These are phyloP conservation scores for Colletotrichum brevisporum DNA, from an alignment of 2,329 filamentous ascomycete species.

Conservation along the genomic window DNA sequence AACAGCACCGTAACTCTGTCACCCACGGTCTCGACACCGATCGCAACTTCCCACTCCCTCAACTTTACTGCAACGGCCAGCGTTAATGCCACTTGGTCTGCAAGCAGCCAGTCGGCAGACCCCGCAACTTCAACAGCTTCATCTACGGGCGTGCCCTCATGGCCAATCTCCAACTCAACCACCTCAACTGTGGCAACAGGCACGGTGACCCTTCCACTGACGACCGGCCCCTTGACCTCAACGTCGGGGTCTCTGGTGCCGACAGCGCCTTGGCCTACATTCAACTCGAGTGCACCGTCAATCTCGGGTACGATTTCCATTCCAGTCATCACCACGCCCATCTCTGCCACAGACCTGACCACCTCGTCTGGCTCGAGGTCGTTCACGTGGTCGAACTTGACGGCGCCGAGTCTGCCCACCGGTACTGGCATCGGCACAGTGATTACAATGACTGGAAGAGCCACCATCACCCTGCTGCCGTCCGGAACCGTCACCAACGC, in stretches of 20 bases:
- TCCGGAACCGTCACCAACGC: background rate
- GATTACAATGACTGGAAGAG: background rate
- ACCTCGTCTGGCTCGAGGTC: background rate
- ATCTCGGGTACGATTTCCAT: conserved; percentile 26
- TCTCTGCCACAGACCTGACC: background rate
- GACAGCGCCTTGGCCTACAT: conserved; percentile 12
- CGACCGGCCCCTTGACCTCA: background rate
- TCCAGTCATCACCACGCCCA: conserved; percentile 4
- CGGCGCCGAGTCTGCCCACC: background rate
- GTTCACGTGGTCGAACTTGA: conserved; percentile 23
- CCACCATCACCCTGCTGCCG: conserved; percentile 8
- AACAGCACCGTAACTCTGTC: background rate
- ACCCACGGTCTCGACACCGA: background rate
- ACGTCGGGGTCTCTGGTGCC: background rate
- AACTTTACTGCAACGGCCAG: conserved; percentile 2
- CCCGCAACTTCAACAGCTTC: conserved; percentile 4
- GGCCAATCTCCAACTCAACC: conserved; percentile 21
- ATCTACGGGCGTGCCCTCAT: background rate
- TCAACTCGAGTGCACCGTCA: conserved; percentile 22
- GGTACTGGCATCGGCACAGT: background rate
- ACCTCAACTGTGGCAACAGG: background rate
- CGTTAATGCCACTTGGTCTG: conserved; percentile 14
- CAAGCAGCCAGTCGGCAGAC: background rate
- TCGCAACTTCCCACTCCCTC: background rate
- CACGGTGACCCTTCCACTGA: background rate